Percentiles rank a stretch among this genome's conserved stretches.
phyloP scores from a whole-genome alignment of 352 stramenopile genomes.

The Lagenidium sp. region DNA sequence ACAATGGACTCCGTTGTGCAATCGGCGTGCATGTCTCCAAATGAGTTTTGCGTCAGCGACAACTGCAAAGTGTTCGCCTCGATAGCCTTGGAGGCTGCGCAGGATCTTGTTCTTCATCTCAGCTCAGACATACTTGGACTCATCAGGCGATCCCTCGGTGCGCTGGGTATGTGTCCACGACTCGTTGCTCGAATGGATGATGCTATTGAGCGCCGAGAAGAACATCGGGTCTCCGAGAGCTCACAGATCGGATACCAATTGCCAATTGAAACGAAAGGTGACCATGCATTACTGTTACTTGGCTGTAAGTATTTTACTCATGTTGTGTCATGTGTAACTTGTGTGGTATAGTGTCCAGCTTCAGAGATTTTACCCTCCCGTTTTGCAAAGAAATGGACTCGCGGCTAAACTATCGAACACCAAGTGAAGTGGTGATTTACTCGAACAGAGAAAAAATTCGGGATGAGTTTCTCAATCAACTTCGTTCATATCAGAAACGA shows the following conservation, averaged over 20 bases:
- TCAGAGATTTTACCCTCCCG: constrained; percentile 43
- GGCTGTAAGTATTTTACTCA: neutral
- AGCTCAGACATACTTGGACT: constrained; percentile 21
- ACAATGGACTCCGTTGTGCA: too few species aligned
- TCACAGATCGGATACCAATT: constrained; percentile 36
- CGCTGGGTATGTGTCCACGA: constrained; percentile 15
- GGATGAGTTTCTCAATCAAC: constrained; percentile 41
- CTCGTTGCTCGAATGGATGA: constrained; percentile 21
- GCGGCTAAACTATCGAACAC: constrained; percentile 49
- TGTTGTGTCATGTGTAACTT: neutral
- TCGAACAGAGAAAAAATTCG: constrained; percentile 62
- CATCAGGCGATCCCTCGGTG: constrained; percentile 14
- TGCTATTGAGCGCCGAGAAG: constrained; percentile 22
- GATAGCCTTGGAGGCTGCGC: constrained; percentile 24
- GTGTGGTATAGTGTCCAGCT: constrained; percentile 16
- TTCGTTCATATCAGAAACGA: constrained; percentile 51
- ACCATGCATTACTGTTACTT: constrained; percentile 1
- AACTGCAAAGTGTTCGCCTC: constrained; percentile 29
- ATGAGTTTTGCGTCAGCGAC: constrained; percentile 37
- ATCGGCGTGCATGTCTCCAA: constrained; percentile 1
- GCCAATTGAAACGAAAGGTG: constrained; percentile 45
- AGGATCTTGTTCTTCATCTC: constrained; percentile 21
- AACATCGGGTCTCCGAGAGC: constrained; percentile 41
- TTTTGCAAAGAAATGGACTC: constrained; percentile 68
- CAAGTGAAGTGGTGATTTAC: constrained; percentile 37